phyloP scores from a whole-genome alignment of 768 basidiomycete genomes.

The Rhizopogon rudus region DNA sequence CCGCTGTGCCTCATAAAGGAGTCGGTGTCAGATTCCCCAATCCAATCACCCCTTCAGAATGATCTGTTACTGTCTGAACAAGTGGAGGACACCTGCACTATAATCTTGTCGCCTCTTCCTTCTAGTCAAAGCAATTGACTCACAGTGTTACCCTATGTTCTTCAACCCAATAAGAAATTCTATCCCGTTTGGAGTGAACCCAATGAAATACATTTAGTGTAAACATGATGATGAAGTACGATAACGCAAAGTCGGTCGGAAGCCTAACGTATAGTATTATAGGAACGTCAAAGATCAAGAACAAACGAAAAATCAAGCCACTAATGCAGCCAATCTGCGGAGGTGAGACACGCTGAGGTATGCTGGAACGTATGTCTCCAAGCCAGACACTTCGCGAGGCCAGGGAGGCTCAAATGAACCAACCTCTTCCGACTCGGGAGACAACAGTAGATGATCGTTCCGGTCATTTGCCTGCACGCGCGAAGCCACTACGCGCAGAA shows the following conservation, averaged over 20 bases:
- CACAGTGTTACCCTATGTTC: background rate
- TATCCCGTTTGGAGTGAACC: background rate
- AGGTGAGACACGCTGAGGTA: constrained; percentile 89
- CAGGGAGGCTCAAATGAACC: constrained; percentile 92
- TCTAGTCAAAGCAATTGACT: background rate
- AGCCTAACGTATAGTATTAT: background rate
- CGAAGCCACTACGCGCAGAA: constrained; percentile 92
- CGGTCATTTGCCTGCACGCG: constrained; percentile 95
- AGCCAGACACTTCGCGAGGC: constrained; percentile 89
- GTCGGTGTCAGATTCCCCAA: constrained; percentile 18
- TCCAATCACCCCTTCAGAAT: constrained; percentile 35
- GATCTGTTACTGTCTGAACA: constrained; percentile 44
- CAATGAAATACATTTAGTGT: constrained; percentile 15
- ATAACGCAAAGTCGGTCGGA: constrained; percentile 4
- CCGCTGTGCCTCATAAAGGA: constrained; percentile 34
- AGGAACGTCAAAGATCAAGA: background rate
- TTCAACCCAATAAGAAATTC: background rate
- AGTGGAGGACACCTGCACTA: constrained; percentile 45
- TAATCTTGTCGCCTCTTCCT: constrained; percentile 9
- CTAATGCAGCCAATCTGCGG: constrained; percentile 80
- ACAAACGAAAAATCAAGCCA: constrained; percentile 45
- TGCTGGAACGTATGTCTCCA: constrained; percentile 95
- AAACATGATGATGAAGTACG: constrained; percentile 5
- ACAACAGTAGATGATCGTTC: constrained; percentile 92
- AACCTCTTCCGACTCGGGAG: constrained; percentile 96